Evolutionary conservation across 2,329 filamentous ascomycete genomes (phyloP).

Genomic region (Cytospora schulzeri): DNA sequence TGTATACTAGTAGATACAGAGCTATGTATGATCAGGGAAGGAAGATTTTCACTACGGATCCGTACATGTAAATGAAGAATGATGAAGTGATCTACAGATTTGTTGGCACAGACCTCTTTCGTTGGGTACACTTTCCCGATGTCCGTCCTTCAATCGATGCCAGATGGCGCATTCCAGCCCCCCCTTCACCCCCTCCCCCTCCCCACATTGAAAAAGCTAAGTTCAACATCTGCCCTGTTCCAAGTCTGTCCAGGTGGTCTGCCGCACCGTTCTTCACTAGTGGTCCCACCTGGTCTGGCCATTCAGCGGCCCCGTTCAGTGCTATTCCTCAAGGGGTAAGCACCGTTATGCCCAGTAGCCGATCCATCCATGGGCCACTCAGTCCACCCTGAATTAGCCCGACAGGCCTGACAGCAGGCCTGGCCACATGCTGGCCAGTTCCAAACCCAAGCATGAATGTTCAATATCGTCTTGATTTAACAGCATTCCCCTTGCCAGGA

Average conservation of each 20-base stretch:
- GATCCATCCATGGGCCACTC: not conserved
- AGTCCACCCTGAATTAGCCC: not conserved
- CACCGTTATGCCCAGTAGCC: not conserved
- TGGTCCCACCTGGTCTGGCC: not conserved
- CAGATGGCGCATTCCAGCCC: not conserved
- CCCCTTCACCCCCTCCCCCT: not conserved
- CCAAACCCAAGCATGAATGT: not conserved
- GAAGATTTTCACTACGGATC: no score
- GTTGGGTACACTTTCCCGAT: not conserved
- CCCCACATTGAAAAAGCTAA: not conserved
- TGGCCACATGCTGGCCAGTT: slow-evolving; percentile 2
- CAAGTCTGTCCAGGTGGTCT: not conserved
- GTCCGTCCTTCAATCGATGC: not conserved
- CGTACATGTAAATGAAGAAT: not conserved
- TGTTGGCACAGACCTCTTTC: not conserved
- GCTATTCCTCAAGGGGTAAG: not conserved
- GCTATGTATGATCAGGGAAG: no score
- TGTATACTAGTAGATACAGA: no score
- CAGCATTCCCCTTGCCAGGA: not conserved
- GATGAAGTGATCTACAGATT: not conserved
- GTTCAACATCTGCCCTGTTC: not conserved
- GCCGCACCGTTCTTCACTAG: slow-evolving; percentile 20
- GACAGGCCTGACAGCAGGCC: not conserved
- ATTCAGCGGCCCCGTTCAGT: not conserved
- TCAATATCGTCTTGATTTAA: not conserved